Percentiles rank a stretch among this genome's conserved stretches.
These are phyloP conservation scores for Biscogniauxia mediterranea DNA, from an alignment of 2,329 filamentous ascomycete genomes.

Conservation along the genomic window DNA sequence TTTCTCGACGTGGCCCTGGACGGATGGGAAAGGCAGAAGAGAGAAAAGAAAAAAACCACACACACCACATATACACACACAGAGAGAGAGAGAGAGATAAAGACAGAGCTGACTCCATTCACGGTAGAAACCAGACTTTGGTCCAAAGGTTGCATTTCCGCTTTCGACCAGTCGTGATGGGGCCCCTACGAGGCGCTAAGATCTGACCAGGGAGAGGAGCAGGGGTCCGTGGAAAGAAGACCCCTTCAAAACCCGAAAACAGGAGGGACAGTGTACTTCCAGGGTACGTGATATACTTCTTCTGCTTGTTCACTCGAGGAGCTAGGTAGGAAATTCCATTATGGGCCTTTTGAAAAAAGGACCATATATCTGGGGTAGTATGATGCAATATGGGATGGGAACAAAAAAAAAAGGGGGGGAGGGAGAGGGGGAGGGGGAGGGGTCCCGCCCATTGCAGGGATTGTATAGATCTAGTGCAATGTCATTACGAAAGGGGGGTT, in stretches of 20 bases:
- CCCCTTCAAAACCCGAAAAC: background rate
- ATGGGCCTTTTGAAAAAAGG: background rate
- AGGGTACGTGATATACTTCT: background rate
- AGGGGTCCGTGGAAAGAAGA: background rate
- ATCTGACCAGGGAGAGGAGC: background rate
- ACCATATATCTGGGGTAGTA: background rate
- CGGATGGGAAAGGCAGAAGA: background rate
- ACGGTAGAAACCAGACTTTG: background rate
- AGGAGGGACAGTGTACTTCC: background rate
- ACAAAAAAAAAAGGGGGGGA: background rate
- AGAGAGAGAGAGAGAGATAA: background rate
- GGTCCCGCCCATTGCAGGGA: background rate
- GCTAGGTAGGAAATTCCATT: background rate
- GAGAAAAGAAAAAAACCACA: background rate
- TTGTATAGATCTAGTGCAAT: background rate
- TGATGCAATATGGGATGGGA: background rate
- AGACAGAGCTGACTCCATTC: background rate
- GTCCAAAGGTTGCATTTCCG: background rate
- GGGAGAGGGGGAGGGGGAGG: too few relatives aligned
- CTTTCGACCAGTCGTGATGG: background rate
- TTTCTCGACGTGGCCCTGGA: background rate
- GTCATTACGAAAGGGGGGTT: background rate
- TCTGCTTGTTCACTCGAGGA: background rate
- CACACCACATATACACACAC: too few relatives aligned
- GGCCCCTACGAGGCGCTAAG: background rate